Evolutionary conservation across 768 basidiomycete genomes (phyloP), one percentile per base, ranked within the genome.

Genomic region (Podaxis sp.): DNA sequence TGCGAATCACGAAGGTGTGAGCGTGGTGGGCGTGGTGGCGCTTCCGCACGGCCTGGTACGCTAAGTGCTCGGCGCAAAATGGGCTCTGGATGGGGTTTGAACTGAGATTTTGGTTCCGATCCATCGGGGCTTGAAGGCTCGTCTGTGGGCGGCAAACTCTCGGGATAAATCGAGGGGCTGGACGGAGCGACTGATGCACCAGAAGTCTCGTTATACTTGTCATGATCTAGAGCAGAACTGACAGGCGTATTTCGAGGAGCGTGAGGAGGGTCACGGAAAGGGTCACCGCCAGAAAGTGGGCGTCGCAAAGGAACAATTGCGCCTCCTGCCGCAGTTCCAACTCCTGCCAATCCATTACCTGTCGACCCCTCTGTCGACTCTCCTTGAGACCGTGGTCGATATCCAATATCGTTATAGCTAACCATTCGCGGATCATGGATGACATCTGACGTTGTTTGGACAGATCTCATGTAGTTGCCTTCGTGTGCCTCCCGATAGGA

Each of bases 131-230:
- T 69, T 22, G 74, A 71, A 37, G 25, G 51, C 49, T 77, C 76
- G n/a, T 74, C 73, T 40, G 59, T 66, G 13, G 73, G 72, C 25
- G 79, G 78, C 15, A 84, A 68, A 61, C 75, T 79, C 1, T 78
- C 71, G 8, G 83, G 80, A 65, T 84, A 82, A 29, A 83, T 76
- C 0, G 85, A 83, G 52, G 83, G 82, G 51, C 78, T 81, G 19
- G 82, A 82, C 51, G 75, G 78, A 46, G 78, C 71, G 27, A 71
- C 67, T 3, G 78, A 80, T 25, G 36, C 46, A 25, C 54, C 46
- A 25, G 61, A 40, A 17, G 46, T n/a, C 37, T 50, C 46, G 24
- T 27, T 24, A 22, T 33, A 33, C 46, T 41, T 62, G 15, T 53
- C 61, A 27, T 25, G 46, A 38, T 37, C 27, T 12, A 17, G 47